A percentile compares a stretch with the other conserved stretches of the same genome.
Evolutionary conservation across 192 early-diverging fungal genomes (phyloP).

Genomic region (Kappamyces sp.): DNA sequence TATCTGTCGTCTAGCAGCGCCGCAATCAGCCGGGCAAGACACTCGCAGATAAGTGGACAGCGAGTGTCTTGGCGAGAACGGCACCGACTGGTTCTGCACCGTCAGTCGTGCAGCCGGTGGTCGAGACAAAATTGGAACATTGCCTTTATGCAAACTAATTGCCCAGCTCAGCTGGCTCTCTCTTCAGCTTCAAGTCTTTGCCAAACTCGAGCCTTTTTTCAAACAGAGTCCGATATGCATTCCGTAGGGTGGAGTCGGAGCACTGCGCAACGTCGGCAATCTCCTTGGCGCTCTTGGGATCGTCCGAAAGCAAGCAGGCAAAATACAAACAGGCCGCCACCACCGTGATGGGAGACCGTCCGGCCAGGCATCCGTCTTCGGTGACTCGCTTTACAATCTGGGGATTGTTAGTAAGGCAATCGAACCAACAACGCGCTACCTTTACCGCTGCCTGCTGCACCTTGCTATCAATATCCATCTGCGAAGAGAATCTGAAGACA

Average conservation of each 20-base stretch:
- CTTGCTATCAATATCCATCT: conserved; percentile 58
- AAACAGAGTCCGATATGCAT: conserved; percentile 51
- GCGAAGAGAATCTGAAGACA: conserved; percentile 70
- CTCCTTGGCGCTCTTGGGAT: conserved; percentile 63
- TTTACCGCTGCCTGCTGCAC: conserved; percentile 68
- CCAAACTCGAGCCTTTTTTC: conserved; percentile 42
- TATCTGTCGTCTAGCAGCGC: too few relatives aligned
- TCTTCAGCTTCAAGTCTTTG: conserved; percentile 14
- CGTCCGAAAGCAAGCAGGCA: conserved; percentile 59
- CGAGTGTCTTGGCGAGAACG: too few relatives aligned
- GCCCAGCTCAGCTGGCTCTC: too few relatives aligned
- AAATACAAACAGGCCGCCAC: conserved; percentile 90
- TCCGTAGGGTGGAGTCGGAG: conserved; percentile 91
- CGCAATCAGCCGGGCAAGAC: too few relatives aligned
- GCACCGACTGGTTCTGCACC: too few relatives aligned
- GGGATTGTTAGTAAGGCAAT: conserved; percentile 7
- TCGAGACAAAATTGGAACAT: too few relatives aligned
- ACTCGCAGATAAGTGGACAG: too few relatives aligned
- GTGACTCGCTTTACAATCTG: conserved; percentile 48
- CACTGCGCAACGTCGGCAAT: conserved; percentile 84
- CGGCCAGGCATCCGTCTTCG: conserved; percentile 78
- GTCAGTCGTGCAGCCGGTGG: too few relatives aligned
- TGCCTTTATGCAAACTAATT: too few relatives aligned
- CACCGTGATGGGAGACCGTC: conserved; percentile 86
- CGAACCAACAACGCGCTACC: conserved; percentile 32